Evolutionary conservation across 768 basidiomycete species (phyloP).

Genomic region (Boletus rex-veris): DNA sequence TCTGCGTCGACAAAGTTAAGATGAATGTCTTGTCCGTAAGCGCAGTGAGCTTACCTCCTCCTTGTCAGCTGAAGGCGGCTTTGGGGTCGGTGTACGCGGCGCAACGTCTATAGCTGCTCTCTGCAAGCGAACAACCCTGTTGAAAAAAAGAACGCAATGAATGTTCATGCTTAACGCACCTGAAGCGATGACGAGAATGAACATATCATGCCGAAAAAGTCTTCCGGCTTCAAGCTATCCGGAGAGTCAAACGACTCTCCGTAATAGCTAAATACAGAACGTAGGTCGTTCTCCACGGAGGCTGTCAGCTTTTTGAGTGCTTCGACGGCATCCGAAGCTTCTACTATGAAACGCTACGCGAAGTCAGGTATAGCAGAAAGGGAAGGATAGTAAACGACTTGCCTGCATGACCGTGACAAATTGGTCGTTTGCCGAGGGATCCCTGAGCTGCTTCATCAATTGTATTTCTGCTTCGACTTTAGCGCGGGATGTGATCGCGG

Average conservation of each 20-base stretch:
- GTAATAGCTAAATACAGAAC: conserved; percentile 62
- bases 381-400: neutral
- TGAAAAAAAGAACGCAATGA: neutral
- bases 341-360: conserved; percentile 25
- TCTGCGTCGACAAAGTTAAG: conserved; percentile 31
- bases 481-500: conserved; percentile 52
- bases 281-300: conserved; percentile 58
- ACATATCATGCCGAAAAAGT: conserved; percentile 74
- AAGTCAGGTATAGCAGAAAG: neutral
- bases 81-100: neutral
- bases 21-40: neutral
- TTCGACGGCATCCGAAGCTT: conserved; percentile 53
- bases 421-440: conserved; percentile 45
- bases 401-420: conserved; percentile 75
- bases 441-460: conserved; percentile 34
- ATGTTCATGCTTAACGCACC: conserved; percentile 34
- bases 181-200: conserved; percentile 72
- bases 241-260: conserved; percentile 68
- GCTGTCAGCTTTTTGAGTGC: conserved; percentile 60
- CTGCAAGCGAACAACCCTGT: conserved; percentile 31
- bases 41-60: conserved; percentile 5
- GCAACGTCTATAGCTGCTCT: conserved; percentile 66
- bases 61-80: neutral
- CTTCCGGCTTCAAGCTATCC: conserved; percentile 71
- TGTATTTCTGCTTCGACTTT: conserved; percentile 58